A percentile compares a stretch with the other conserved stretches of the same genome.
phyloP scores from a whole-genome alignment of 2,329 filamentous ascomycete species.

The Tolypocladium tropicale region DNA sequence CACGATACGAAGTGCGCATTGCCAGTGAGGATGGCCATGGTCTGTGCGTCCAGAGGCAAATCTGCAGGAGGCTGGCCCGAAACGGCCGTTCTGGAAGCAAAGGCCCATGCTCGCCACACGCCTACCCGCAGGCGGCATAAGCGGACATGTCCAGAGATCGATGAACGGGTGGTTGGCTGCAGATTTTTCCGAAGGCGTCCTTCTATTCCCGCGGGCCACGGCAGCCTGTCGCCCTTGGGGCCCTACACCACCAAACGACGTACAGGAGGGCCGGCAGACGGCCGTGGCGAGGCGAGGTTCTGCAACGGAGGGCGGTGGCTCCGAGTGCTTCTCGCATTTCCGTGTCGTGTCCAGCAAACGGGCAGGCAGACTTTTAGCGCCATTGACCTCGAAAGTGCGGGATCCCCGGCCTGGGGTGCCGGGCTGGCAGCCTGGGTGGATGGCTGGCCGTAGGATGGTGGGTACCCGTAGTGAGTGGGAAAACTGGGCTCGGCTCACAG shows the following conservation, averaged over 20 bases:
- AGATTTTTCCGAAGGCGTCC: neutral
- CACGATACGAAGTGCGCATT: too few species aligned
- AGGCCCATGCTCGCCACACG: neutral
- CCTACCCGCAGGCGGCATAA: neutral
- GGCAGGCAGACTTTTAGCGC: neutral
- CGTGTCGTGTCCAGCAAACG: neutral
- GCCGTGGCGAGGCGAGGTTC: too few species aligned
- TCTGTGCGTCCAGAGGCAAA: neutral
- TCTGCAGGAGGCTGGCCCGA: neutral
- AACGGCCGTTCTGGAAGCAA: neutral
- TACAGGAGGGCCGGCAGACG: too few species aligned
- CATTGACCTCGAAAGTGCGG: constrained; percentile 5
- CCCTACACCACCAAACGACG: too few species aligned
- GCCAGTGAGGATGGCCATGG: too few species aligned
- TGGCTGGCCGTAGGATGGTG: neutral
- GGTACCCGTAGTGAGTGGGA: neutral
- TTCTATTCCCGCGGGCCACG: too few species aligned
- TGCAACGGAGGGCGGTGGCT: neutral
- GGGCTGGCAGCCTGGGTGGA: neutral
- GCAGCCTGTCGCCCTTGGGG: too few species aligned
- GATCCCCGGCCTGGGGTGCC: constrained; percentile 1
- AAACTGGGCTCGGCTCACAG: neutral
- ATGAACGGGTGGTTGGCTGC: neutral
- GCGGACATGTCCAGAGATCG: neutral
- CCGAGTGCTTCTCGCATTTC: neutral